phyloP scores from a whole-genome alignment of 805 yeast species.

The Cyberlindnera nakhonratchasimensis region DNA sequence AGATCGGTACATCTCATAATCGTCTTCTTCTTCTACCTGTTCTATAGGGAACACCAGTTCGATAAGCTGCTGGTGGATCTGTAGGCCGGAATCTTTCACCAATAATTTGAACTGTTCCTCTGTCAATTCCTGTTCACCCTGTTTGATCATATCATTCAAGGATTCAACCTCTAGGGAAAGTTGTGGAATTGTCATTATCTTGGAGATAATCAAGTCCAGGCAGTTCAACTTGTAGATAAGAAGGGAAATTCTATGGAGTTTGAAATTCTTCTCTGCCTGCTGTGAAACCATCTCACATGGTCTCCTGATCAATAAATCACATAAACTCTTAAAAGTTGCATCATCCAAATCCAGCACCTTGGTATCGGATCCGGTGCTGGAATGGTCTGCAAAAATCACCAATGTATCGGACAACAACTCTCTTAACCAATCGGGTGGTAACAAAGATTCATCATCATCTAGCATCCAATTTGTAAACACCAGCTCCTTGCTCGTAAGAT shows the following conservation, averaged over 20 bases:
- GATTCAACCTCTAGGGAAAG: slow-evolving; percentile 33
- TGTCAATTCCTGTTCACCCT: slow-evolving; percentile 38
- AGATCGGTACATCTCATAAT: slow-evolving; percentile 62
- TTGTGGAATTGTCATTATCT: slow-evolving; percentile 45
- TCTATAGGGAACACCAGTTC: slow-evolving; percentile 69
- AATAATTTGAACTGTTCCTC: slow-evolving; percentile 45
- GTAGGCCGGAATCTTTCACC: slow-evolving; percentile 49
- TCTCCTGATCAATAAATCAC: slow-evolving; percentile 40
- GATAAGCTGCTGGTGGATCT: slow-evolving; percentile 58
- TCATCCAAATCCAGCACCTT: slow-evolving; percentile 39
- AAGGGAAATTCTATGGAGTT: slow-evolving; percentile 13
- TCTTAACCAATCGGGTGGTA: slow-evolving; percentile 81
- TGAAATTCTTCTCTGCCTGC: slow-evolving; percentile 29
- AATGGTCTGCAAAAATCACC: slow-evolving; percentile 37
- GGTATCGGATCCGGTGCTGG: slow-evolving; percentile 4
- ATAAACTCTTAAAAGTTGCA: slow-evolving; percentile 35
- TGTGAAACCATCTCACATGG: slow-evolving; percentile 31
- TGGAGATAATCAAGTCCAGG: slow-evolving; percentile 53
- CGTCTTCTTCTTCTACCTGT: slow-evolving; percentile 48
- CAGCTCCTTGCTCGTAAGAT: slow-evolving; percentile 17
- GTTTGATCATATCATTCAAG: slow-evolving; percentile 32
- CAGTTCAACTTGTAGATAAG: slow-evolving; percentile 53
- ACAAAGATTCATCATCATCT: slow-evolving; percentile 46
- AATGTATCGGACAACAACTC: slow-evolving; percentile 61
- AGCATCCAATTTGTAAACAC: slow-evolving; percentile 32